A percentile compares a stretch with the other conserved stretches of the same genome.
Conservation (phyloP, 2,329 filamentous ascomycete species). For the Aspergillus felis region DNA sequence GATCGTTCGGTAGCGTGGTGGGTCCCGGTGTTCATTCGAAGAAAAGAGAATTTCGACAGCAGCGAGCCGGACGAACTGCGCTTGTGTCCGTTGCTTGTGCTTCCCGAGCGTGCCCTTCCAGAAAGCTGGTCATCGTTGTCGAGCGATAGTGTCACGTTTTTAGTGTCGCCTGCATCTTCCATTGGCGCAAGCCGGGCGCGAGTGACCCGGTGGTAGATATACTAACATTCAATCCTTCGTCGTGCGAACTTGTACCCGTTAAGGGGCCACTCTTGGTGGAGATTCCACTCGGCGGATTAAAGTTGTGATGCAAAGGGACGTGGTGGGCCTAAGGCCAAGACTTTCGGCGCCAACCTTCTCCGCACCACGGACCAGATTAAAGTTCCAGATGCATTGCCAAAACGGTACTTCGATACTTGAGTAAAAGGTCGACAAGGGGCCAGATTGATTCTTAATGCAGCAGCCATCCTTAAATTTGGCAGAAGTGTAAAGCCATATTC, state of each 20-base stretch:
- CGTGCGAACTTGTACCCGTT: slow-evolving; percentile 5
- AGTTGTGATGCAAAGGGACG: neutral
- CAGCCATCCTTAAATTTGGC: neutral
- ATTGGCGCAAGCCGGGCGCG: slow-evolving; percentile 27
- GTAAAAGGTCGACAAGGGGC: neutral
- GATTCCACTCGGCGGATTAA: neutral
- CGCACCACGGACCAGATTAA: neutral
- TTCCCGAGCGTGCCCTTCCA: slow-evolving; percentile 30
- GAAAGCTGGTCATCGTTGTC: slow-evolving; percentile 20
- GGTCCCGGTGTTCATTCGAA: slow-evolving; percentile 48
- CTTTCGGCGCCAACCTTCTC: neutral
- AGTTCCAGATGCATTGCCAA: neutral
- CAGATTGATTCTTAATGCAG: neutral
- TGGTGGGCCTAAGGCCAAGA: neutral
- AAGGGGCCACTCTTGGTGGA: neutral
- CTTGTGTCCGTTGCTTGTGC: slow-evolving; percentile 41
- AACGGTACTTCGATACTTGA: neutral
- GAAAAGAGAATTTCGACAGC: slow-evolving; percentile 66
- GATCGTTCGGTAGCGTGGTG: slow-evolving; percentile 32
- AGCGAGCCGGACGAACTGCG: slow-evolving; percentile 61
- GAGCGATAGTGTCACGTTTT: slow-evolving; percentile 23
- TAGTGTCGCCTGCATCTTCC: slow-evolving; percentile 31
- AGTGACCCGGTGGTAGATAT: slow-evolving; percentile 19
- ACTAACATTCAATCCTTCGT: slow-evolving; percentile 15
- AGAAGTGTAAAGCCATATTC: neutral